Evolutionary conservation across 352 stramenopile genomes (phyloP), one percentile per base, ranked within the genome.

Genomic region (Pythium volutum): DNA sequence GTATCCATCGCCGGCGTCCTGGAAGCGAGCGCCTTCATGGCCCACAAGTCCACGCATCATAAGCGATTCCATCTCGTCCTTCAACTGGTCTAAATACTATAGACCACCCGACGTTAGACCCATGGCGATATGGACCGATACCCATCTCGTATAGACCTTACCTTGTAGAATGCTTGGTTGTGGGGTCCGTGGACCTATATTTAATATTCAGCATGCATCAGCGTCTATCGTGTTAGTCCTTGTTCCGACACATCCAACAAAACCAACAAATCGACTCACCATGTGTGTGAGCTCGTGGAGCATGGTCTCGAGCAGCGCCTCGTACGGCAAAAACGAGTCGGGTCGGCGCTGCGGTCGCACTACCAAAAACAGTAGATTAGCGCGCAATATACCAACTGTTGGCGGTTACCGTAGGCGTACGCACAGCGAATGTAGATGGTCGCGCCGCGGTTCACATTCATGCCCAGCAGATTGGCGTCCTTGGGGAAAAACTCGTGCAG

Each of bases 281-380:
- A 88, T 88, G 64, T 90, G 81, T 9, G 79, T 83, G 43, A 90
- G 77, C 50, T 90, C 81, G 45, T 88, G 81, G 62, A 90, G 67
- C 68, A 89, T 75, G n/a, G 81, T 88, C 66, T 81, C 77, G 11
- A 90, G 66, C 46, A 90, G 56, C 11, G 74, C 75, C 39, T 90
- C 76, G 25, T 84, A 88, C 9, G 81, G 69, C 23, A 79, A 66
- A 7, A 80, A 81, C 29, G 63, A 58, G 7, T 48, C 41, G 2
- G 65, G 55, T 27, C 47, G 62, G 22, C 23, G 41, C 42, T 77
- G 67, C 25, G 76, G 76, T 33, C 76, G 76, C 43, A 84, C 76
- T 84, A 11, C 0, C 0, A 48, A 10, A 27, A 11, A 33, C 18
- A 23, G 6, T 36, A 23, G 23, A 64, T 25, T 33, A 38, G 34